These are phyloP conservation scores for Chlorophyllum brunneum DNA, from an alignment of 768 basidiomycete species.

Conservation along the genomic window DNA sequence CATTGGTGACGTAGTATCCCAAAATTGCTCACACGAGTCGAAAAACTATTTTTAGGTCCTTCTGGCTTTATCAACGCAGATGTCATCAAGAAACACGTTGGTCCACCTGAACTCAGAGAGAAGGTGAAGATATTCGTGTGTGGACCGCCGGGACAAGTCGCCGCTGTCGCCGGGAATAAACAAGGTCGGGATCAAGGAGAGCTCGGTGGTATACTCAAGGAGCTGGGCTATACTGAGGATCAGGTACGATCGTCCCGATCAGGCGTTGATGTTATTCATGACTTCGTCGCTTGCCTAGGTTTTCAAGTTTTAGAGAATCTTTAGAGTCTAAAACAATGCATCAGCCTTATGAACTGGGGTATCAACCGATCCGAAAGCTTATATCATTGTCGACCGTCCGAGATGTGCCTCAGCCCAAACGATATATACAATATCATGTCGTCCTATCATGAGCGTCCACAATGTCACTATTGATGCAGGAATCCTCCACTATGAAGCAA, in stretches of 20 bases:
- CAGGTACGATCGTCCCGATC: slow-evolving; percentile 49
- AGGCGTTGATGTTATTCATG: background rate
- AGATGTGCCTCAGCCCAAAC: no score
- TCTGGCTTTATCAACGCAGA: slow-evolving; percentile 74
- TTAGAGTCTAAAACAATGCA: no score
- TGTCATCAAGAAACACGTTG: slow-evolving; percentile 70
- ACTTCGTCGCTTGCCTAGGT: background rate
- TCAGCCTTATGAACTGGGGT: no score
- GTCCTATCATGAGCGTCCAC: no score
- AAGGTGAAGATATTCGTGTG: slow-evolving; percentile 91
- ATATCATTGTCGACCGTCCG: no score
- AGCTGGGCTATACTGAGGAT: slow-evolving; percentile 79
- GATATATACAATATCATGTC: no score
- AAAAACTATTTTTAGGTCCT: slow-evolving; percentile 36
- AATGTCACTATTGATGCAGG: no score
- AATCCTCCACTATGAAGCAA: no score
- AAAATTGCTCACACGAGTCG: background rate
- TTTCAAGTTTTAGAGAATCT: slow-evolving; percentile 2
- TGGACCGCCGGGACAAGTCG: slow-evolving; percentile 88
- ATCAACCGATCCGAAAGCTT: no score
- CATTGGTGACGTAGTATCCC: slow-evolving; percentile 10
- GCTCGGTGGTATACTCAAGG: slow-evolving; percentile 78
- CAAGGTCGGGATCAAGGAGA: slow-evolving; percentile 84
- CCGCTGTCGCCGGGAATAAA: slow-evolving; percentile 86
- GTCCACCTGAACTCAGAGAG: slow-evolving; percentile 56